Evolutionary conservation across 2,329 filamentous ascomycete species (phyloP), one percentile per base, ranked within the genome.

Genomic region (Trichoderma asperellum): DNA sequence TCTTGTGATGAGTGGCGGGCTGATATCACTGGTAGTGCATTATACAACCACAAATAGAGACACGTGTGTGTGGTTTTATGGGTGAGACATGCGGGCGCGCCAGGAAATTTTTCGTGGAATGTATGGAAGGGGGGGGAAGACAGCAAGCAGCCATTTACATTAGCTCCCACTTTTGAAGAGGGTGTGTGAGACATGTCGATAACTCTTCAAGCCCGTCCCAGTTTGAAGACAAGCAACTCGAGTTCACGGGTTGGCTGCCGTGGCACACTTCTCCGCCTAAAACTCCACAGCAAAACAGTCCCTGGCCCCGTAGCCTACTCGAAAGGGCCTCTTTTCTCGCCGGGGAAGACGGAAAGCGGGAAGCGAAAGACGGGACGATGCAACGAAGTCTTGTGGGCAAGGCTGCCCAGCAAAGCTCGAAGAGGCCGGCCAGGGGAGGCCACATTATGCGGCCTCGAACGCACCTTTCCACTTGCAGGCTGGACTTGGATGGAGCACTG

Each of bases 281-380:
- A 43, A 63, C 35, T 64, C 67, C 67, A 63, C 56, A 60, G 40
- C 57, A 43, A 47, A 32, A 35, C 58, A 40, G 57, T 43, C 66
- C 66, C 66, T 57, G 40, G 66, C 40, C 40, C 27, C 58, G 62
- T 49, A 32, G 35, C 52, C 61, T 34, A 8, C 47, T 49, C 47
- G 11, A 37, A 61, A 34, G 52, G 53, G 21, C 29, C 53, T 57
- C 52, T 56, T 55, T 56, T 37, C 66, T 63, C 59, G 58, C 66
- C 66, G 66, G 58, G 66, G 66, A 68, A 63, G 66, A 62, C 66
- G 66, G 66, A 21, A 63, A 35, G 58, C 66, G 66, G 66, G 66
- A 68, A 57, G 66, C 66, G 66, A 58, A 57, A 52, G 68, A 34
- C 68, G 68, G 68, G 60, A 69, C 40, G 60, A 69, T 68, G 60